These are phyloP conservation scores for Antrodiella citrinella DNA, from an alignment of 768 basidiomycete genomes.

Conservation along the genomic window DNA sequence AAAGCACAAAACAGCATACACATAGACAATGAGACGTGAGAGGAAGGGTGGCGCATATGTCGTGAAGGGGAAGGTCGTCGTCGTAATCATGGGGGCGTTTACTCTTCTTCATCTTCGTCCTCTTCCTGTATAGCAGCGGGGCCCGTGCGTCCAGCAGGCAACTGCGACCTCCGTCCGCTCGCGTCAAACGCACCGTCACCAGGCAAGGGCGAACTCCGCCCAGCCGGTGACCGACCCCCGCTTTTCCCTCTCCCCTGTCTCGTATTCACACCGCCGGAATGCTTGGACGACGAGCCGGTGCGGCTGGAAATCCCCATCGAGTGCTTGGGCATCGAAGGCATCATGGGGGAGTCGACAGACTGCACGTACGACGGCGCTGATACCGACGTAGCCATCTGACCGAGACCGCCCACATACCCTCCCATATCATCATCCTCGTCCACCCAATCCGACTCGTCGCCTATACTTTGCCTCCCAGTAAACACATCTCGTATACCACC, in stretches of 20 bases:
- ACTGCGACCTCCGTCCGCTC: slow-evolving; percentile 54
- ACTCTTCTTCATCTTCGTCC: slow-evolving; percentile 76
- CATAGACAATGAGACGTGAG: too few species aligned
- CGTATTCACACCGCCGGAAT: slow-evolving; percentile 6
- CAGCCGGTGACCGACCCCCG: slow-evolving; percentile 51
- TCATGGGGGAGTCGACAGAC: slow-evolving; percentile 11
- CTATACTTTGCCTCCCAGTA: slow-evolving; percentile 52
- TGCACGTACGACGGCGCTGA: slow-evolving; percentile 10
- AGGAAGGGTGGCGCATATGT: too few species aligned
- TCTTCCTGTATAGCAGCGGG: slow-evolving; percentile 77
- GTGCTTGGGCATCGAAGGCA: slow-evolving; percentile 7
- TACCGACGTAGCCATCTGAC: slow-evolving; percentile 41
- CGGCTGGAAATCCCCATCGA: slow-evolving; percentile 4
- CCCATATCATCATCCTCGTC: slow-evolving; percentile 76
- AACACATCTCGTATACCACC: slow-evolving; percentile 72
- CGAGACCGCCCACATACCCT: slow-evolving; percentile 70
- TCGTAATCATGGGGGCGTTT: too few species aligned
- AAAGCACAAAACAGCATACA: too few species aligned
- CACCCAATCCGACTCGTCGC: slow-evolving; percentile 84
- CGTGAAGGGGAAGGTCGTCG: too few species aligned
- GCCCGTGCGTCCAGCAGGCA: slow-evolving; percentile 62
- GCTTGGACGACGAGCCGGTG: slow-evolving; percentile 2
- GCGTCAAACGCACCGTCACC: slow-evolving; percentile 37
- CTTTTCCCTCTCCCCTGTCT: slow-evolving; percentile 14
- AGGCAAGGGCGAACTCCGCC: slow-evolving; percentile 53